Base-by-base conservation (phyloP, 2,329 filamentous ascomycete species). In the Neopestalotiopsis sp. region DNA sequence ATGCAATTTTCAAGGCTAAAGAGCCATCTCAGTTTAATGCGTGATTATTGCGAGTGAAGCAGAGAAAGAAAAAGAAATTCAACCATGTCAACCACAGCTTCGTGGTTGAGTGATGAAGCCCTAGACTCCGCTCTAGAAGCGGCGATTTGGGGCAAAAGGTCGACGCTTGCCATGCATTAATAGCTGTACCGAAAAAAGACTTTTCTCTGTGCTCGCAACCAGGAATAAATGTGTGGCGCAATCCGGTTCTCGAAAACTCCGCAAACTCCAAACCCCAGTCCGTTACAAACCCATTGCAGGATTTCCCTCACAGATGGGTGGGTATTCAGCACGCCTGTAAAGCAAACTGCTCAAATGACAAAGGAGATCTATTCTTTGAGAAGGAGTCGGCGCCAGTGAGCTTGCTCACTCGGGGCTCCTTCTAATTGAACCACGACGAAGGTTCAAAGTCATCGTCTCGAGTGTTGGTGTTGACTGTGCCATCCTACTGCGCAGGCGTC, bases 281-380 rank as follows among this genome's bases (percentile, higher is more conserved):
- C 34, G 6, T 17, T 32, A n/a, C 28, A 20, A 45, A 20, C 28
- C 42, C 30, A 30, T 64, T 58, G 70, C 69, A 67, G 67, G 64
- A 66, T 70, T 68, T 67, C 70, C 71, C 73, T 68, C 71, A 69
- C 74, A 73, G 32, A 49, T 64, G 59, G 28, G 69, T 70, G 74
- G 74, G 74, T 76, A 76, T 76, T 74, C 61, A 70, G 68, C 58
- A 72, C 69, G 71, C 49, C 65, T 45, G 71, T 66, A 75, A 74
- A 73, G 59, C 66, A 71, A 71, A 71, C 24, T 71, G 69, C 71
- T 70, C 72, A 9, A 69, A 61, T 38, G 42, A 71, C 69, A 68
- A 73, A 74, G 62, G 62, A 72, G 66, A 71, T 75, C 71, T 76
- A 77, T 70, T 49, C 65, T 58, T 28, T 49, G 65, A 64, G 17